A percentile compares a stretch with the other conserved stretches of the same genome.
Conservation (phyloP, 495 filamentous ascomycete genomes). For the Hyphodiscus hymeniophilus region DNA sequence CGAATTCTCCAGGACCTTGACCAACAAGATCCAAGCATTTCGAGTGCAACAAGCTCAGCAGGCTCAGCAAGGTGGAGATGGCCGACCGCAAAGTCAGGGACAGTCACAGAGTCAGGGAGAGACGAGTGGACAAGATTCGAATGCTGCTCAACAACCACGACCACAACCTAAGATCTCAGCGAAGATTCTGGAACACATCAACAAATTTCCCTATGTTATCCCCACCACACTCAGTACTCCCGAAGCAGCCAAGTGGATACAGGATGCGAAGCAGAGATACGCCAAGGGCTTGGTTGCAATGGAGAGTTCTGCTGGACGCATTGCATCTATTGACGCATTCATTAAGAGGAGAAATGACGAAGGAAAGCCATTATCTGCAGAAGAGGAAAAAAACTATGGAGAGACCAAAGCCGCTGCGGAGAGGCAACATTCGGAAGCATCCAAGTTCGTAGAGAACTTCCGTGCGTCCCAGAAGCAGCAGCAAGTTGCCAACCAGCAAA, state of each 20-base stretch:
- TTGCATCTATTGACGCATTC: constrained; percentile 11
- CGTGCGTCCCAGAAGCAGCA: constrained; percentile 10
- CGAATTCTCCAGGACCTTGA: constrained; percentile 56
- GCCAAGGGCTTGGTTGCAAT: constrained; percentile 19
- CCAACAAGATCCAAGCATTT: constrained; percentile 45
- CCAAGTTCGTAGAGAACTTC: constrained; percentile 21
- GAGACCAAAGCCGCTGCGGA: constrained; percentile 20
- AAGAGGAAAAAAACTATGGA: constrained; percentile 20
- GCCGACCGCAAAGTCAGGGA: constrained; percentile 10
- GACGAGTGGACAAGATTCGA: not conserved
- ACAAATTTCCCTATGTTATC: constrained; percentile 17
- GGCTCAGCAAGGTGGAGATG: constrained; percentile 5
- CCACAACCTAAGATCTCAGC: constrained; percentile 10
- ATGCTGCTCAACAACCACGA: constrained; percentile 9
- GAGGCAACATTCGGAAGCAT: constrained; percentile 17
- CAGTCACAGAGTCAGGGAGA: constrained; percentile 17
- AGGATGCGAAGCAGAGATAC: constrained; percentile 21
- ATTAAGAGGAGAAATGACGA: constrained; percentile 5
- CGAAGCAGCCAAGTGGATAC: constrained; percentile 18
- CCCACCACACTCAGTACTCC: constrained; percentile 14
- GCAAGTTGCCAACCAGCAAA: constrained; percentile 4
- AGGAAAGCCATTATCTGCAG: constrained; percentile 13
- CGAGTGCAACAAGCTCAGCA: constrained; percentile 14
- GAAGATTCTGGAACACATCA: constrained; percentile 24
- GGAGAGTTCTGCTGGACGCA: constrained; percentile 10